A percentile compares a stretch with the other conserved stretches of the same genome.
phyloP scores from a whole-genome alignment of 345 rosid species.

The Acer saccharum region DNA sequence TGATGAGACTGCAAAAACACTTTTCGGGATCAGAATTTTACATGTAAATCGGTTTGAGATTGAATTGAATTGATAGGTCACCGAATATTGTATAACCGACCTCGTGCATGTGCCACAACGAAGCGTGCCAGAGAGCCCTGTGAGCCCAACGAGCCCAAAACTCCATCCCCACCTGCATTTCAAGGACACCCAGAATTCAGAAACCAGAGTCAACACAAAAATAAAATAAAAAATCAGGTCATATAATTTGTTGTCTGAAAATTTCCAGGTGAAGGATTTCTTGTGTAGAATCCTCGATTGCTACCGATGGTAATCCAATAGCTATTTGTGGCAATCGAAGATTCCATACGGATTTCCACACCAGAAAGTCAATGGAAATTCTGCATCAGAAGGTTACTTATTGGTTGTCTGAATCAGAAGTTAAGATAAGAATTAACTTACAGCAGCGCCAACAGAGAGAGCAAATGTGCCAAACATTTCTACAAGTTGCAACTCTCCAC shows the following conservation, averaged over 20 bases:
- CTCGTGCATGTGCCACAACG: constrained; percentile 79
- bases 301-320: no score
- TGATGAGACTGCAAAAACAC: constrained; percentile 60
- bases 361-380: no score
- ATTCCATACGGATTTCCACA: no score
- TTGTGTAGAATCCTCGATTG: no score
- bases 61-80: neutral
- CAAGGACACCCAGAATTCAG: neutral
- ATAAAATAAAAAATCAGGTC: no score
- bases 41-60: neutral
- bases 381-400: no score
- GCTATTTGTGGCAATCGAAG: no score
- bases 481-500: constrained; percentile 40
- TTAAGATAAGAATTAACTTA: constrained; percentile 23
- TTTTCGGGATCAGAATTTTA: neutral
- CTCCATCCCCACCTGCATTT: constrained; percentile 65
- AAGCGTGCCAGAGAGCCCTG: constrained; percentile 66
- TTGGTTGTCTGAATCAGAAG: neutral
- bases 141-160: constrained; percentile 89
- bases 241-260: no score
- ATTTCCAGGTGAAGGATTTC: no score
- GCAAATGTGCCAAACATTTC: constrained; percentile 66
- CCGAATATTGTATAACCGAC: constrained; percentile 22
- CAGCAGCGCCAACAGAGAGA: constrained; percentile 64
- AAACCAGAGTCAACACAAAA: neutral